Evolutionary conservation across 768 basidiomycete species (phyloP).

Genomic region (Xanthoconium stramineum): DNA sequence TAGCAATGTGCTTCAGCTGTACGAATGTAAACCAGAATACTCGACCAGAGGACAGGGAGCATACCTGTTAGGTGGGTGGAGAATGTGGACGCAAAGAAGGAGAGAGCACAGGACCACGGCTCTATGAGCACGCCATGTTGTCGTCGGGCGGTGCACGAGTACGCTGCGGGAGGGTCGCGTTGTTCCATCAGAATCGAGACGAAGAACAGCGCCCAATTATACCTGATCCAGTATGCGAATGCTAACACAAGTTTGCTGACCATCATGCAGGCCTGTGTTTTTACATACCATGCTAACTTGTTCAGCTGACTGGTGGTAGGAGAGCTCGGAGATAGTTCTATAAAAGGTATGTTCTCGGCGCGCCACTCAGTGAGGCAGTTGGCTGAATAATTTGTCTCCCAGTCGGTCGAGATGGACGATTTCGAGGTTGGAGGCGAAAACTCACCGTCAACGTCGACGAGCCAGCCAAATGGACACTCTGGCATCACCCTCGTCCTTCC

Average conservation of each 20-base stretch:
- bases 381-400: constrained; percentile 6
- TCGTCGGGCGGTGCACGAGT: too few relatives aligned
- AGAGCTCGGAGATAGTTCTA: too few relatives aligned
- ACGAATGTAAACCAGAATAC: neutral
- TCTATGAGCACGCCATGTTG: too few relatives aligned
- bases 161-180: too few relatives aligned
- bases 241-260: too few relatives aligned
- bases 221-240: too few relatives aligned
- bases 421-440: constrained; percentile 30
- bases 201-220: too few relatives aligned
- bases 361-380: neutral
- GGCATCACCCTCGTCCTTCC: constrained; percentile 67
- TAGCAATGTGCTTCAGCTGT: neutral
- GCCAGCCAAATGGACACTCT: constrained; percentile 30
- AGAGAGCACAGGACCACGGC: neutral
- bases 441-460: constrained; percentile 29
- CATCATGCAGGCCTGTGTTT: too few relatives aligned
- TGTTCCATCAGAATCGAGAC: too few relatives aligned
- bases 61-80: neutral
- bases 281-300: too few relatives aligned
- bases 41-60: neutral
- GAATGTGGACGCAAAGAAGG: neutral
- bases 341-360: constrained; percentile 9
- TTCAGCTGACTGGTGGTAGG: too few relatives aligned
- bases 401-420: constrained; percentile 33